These are phyloP conservation scores for Excoecaria agallocha DNA, from an alignment of 345 rosid genomes.

Conservation along the genomic window DNA sequence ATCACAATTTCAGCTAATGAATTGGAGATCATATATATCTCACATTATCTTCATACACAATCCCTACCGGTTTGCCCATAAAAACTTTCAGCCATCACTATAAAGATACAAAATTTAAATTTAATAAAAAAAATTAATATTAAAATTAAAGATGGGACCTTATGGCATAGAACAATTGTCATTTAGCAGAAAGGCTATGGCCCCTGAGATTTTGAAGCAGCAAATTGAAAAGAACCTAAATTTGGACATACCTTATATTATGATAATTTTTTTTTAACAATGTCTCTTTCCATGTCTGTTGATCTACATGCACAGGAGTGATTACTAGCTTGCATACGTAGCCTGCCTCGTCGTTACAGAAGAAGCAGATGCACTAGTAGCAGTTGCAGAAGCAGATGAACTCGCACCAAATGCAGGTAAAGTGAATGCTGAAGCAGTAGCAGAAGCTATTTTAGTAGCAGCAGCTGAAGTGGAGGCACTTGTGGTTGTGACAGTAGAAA, in stretches of 20 bases:
- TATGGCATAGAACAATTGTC: constrained; percentile 19
- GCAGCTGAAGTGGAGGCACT: constrained; percentile 5
- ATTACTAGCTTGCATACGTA: constrained; percentile 39
- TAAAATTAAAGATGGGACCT: constrained; percentile 18
- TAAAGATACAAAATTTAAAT: not conserved
- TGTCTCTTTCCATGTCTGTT: constrained; percentile 31
- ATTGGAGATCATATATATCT: not conserved
- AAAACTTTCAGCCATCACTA: constrained; percentile 25
- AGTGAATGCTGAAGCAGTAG: constrained; percentile 38
- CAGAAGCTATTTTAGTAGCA: constrained; percentile 34
- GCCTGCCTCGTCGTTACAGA: constrained; percentile 31
- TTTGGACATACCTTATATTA: constrained; percentile 31
- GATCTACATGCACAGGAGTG: constrained; percentile 33
- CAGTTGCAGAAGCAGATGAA: constrained; percentile 36
- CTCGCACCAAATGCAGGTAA: constrained; percentile 46
- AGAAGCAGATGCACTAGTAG: constrained; percentile 36
- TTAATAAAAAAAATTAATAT: not conserved
- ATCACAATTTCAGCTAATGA: not conserved
- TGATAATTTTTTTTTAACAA: constrained; percentile 16
- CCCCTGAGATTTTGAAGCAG: constrained; percentile 32
- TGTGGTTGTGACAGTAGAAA: constrained; percentile 56
- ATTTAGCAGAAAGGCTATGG: constrained; percentile 23
- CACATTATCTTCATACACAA: not conserved
- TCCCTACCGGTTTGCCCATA: constrained; percentile 14
- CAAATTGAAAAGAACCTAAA: constrained; percentile 31